Conservation (phyloP, 2,329 filamentous ascomycete species). For the Ascochyta pisi region DNA sequence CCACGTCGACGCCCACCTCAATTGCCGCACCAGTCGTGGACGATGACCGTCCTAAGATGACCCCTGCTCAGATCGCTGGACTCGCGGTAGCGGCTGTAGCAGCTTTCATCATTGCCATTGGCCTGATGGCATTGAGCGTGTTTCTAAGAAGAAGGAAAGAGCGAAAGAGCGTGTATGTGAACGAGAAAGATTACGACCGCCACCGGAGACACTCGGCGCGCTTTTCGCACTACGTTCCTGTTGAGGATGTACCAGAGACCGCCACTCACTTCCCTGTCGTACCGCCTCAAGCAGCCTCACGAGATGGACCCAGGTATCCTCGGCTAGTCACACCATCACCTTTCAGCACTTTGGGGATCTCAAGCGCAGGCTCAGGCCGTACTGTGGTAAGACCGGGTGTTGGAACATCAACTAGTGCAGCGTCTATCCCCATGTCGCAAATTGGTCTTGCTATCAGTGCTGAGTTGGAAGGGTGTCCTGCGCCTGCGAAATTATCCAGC, state of each 20-base stretch:
- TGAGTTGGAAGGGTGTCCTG: slow-evolving; percentile 39
- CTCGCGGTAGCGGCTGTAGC: slow-evolving; percentile 47
- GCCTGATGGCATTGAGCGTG: slow-evolving; percentile 47
- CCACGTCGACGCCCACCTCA: slow-evolving; percentile 21
- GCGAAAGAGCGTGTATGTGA: slow-evolving; percentile 28
- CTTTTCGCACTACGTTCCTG: slow-evolving; percentile 31
- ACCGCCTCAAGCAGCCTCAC: slow-evolving; percentile 20
- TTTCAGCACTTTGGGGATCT: slow-evolving; percentile 15
- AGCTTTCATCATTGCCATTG: slow-evolving; percentile 47
- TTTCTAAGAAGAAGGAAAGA: slow-evolving; percentile 46
- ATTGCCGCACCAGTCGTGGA: slow-evolving; percentile 19
- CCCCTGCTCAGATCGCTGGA: slow-evolving; percentile 49
- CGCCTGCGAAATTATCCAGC: slow-evolving; percentile 17
- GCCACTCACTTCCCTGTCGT: slow-evolving; percentile 25
- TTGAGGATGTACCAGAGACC: slow-evolving; percentile 15
- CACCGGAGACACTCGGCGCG: slow-evolving; percentile 27
- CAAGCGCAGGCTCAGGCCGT: slow-evolving; percentile 12
- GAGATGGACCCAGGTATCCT: slow-evolving; percentile 6
- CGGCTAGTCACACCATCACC: slow-evolving; percentile 12
- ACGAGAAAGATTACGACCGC: slow-evolving; percentile 30
- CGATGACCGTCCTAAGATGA: slow-evolving; percentile 37
- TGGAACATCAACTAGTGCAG: slow-evolving; percentile 28
- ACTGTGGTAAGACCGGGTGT: slow-evolving; percentile 32
- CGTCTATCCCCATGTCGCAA: slow-evolving; percentile 36
- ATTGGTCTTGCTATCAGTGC: slow-evolving; percentile 50